phyloP scores from a whole-genome alignment of 352 stramenopile species.

The Phytophthora chlamydospora region DNA sequence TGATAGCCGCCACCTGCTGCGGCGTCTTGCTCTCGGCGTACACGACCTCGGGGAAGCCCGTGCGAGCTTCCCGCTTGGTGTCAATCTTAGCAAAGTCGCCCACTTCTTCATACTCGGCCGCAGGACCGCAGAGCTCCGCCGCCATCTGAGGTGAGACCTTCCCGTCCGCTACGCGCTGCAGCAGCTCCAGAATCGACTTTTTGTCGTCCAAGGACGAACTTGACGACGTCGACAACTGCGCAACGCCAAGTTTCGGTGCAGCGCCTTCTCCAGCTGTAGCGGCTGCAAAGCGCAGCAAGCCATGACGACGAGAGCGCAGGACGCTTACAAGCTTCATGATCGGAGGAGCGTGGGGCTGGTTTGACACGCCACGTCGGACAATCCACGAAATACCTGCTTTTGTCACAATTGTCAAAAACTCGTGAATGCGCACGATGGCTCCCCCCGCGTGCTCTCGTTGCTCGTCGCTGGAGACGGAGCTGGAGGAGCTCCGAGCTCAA shows the following conservation, averaged over 20 bases:
- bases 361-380: conserved; percentile 26
- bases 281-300: conserved; percentile 10
- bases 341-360: not conserved
- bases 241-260: conserved; percentile 2
- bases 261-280: conserved; percentile 1
- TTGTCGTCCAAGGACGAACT: conserved; percentile 21
- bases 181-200: conserved; percentile 47
- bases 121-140: conserved; percentile 30
- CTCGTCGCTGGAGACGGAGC: conserved; percentile 25
- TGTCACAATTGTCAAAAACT: conserved; percentile 20
- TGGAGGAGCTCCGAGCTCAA: conserved; percentile 33
- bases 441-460: conserved; percentile 32
- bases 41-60: conserved; percentile 95
- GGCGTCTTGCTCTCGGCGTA: conserved; percentile 95
- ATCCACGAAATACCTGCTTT: conserved; percentile 17
- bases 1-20: conserved; percentile 89
- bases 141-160: conserved; percentile 44
- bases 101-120: conserved; percentile 56
- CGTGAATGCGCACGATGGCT: conserved; percentile 1
- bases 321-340: conserved; percentile 20
- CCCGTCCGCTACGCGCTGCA: conserved; percentile 64
- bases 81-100: conserved; percentile 88
- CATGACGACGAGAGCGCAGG: conserved; percentile 12
- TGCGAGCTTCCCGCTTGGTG: conserved; percentile 84
- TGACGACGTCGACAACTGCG: conserved; percentile 25